Evolutionary conservation across 305 asterid genomes (phyloP).

Genomic region (Plantago coronopus): DNA sequence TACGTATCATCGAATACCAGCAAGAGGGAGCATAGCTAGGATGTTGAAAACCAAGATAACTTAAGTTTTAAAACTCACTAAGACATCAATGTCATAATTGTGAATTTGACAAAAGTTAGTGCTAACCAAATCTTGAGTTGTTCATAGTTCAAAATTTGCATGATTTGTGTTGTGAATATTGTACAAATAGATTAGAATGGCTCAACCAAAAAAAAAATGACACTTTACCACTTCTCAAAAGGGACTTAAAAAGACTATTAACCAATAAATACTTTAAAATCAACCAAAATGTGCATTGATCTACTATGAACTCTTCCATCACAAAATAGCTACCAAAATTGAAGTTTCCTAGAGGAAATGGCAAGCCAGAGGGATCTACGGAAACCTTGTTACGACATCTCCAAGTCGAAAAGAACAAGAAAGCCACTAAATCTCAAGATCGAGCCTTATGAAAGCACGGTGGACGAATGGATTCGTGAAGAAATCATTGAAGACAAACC

Average conservation of each 20-base stretch:
- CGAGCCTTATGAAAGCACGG: conserved; percentile 10
- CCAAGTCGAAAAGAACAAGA: conserved; percentile 18
- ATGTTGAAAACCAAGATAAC: not conserved
- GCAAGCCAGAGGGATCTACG: not conserved
- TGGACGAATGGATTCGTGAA: not conserved
- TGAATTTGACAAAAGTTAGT: too few relatives aligned
- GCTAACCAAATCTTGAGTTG: not conserved
- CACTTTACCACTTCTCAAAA: conserved; percentile 15
- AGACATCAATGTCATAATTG: conserved; percentile 1
- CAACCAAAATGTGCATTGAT: not conserved
- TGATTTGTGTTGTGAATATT: not conserved
- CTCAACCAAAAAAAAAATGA: conserved; percentile 19
- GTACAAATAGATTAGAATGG: not conserved
- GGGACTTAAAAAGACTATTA: not conserved
- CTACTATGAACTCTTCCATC: not conserved
- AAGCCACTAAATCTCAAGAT: conserved; percentile 7
- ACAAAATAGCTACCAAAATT: not conserved
- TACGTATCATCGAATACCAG: too few relatives aligned
- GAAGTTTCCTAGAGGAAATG: not conserved
- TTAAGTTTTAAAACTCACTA: not conserved
- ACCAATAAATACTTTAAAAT: not conserved
- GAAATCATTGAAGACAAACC: not conserved
- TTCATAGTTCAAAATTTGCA: not conserved
- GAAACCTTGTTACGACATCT: conserved; percentile 10
- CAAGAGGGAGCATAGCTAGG: too few relatives aligned